Evolutionary conservation across 2,329 filamentous ascomycete genomes (phyloP), one percentile per base, ranked within the genome.

Genomic region (Aspergillus brasiliensis): DNA sequence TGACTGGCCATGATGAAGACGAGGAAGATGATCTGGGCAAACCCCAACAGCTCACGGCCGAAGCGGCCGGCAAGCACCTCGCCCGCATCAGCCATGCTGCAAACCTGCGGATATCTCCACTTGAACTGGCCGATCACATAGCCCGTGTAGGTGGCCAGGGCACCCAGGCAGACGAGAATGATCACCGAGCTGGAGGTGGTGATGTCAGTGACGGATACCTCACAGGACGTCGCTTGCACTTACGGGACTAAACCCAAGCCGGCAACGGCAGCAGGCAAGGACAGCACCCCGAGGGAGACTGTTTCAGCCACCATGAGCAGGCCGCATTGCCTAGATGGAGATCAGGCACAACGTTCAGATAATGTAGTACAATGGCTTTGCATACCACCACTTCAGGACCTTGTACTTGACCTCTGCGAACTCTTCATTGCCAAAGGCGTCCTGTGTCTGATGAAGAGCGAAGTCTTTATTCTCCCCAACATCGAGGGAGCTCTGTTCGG

Each of bases 1-100:
- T 92, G 90, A n/a, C 87, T 89, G 34, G 84, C 87, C 75, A 89
- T 87, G 66, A 90, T 83, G 75, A 91, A 90, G 57, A 88, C 77
- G 40, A 91, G 78, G 73, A 90, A 86, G 17, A 91, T 74, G 8
- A 83, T 77, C 66, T 89, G 87, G 63, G 84, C 86, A 63, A 79
- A 74, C 23, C 86, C 87, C 47, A 90, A 77, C 31, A 91, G 64
- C 71, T 89, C 86, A 62, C 86, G 84, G 1, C 86, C 87, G 40
- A 84, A 77, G 17, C 75, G 77, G 8, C 89, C 89, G 59, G 81
- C 80, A 52, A 91, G 78, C 51, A 91, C 78, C 47, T 82, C 78
- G 2, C 87, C 88, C 13, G 86, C 88, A 67, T 91, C 89, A 21
- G 87, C 86, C 71, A 91, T 90, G 67, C 85, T 87, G 44, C 84